Percentiles rank a stretch among this genome's conserved stretches.
phyloP scores from a whole-genome alignment of 169 alveolate genomes.

The Babesia sp. region DNA sequence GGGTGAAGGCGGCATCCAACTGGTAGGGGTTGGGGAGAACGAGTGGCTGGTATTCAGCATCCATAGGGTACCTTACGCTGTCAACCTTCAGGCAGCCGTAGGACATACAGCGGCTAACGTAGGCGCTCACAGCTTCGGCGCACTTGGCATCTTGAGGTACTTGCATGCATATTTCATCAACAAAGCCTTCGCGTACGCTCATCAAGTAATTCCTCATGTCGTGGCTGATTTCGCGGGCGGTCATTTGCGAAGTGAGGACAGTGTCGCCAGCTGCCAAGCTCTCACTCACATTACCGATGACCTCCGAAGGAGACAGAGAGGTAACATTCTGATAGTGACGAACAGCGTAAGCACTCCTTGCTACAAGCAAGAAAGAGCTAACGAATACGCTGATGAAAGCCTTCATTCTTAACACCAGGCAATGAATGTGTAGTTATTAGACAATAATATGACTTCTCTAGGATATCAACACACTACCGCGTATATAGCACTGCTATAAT shows the following conservation, averaged over 20 bases:
- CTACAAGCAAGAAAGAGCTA: neutral
- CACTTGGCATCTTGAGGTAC: constrained; percentile 24
- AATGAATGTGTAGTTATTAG: neutral
- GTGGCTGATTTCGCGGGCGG: neutral
- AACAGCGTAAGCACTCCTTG: neutral
- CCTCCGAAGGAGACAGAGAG: constrained; percentile 5
- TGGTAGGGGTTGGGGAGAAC: constrained; percentile 50
- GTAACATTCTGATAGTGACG: constrained; percentile 1
- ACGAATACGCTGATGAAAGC: neutral
- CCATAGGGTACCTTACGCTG: neutral
- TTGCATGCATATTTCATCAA: constrained; percentile 3
- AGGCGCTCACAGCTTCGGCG: neutral
- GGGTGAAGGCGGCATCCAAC: constrained; percentile 37
- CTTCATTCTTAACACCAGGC: neutral
- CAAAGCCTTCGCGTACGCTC: neutral
- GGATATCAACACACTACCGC: neutral
- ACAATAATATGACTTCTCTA: neutral
- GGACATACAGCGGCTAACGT: constrained; percentile 37
- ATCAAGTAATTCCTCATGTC: neutral
- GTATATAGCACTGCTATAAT: constrained; percentile 18
- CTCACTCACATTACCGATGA: neutral
- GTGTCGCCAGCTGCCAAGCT: neutral
- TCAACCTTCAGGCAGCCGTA: constrained; percentile 43
- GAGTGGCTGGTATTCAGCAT: constrained; percentile 4
- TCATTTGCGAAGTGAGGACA: neutral